phyloP scores from a whole-genome alignment of 352 stramenopile genomes.

The Pythium myriotylum region DNA sequence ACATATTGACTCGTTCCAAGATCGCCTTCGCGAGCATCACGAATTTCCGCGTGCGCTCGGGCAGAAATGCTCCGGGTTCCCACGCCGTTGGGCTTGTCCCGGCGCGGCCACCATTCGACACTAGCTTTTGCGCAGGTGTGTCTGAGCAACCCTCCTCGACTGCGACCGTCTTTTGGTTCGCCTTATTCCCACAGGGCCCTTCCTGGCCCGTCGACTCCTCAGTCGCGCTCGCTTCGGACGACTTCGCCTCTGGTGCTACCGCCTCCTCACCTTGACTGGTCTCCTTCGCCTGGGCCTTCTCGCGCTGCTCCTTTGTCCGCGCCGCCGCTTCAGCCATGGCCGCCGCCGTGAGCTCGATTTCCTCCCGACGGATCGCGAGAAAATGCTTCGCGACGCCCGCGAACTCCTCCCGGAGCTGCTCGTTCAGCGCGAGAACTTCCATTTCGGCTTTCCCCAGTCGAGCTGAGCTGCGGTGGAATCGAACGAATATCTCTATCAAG shows the following conservation, averaged over 20 bases:
- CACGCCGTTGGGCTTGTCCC: too few species aligned
- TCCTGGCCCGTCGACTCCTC: too few species aligned
- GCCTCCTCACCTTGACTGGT: too few species aligned
- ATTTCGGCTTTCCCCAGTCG: constrained; percentile 30
- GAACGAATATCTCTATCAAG: not conserved
- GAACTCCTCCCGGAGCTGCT: constrained; percentile 66
- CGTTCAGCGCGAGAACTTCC: constrained; percentile 68
- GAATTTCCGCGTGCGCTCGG: constrained; percentile 14
- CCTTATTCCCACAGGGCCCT: too few species aligned
- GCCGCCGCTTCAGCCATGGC: not conserved
- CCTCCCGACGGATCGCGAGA: constrained; percentile 27
- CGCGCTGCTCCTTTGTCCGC: not conserved
- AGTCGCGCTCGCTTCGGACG: too few species aligned
- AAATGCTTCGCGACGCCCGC: constrained; percentile 61
- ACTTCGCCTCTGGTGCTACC: too few species aligned
- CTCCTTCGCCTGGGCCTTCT: not conserved
- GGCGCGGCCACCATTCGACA: too few species aligned
- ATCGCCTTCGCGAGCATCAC: constrained; percentile 19
- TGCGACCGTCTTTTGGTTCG: too few species aligned
- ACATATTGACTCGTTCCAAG: constrained; percentile 23
- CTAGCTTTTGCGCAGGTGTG: too few species aligned
- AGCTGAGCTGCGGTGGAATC: too few species aligned
- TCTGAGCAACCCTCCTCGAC: too few species aligned
- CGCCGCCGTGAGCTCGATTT: constrained; percentile 4
- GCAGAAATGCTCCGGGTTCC: constrained; percentile 6